These are phyloP conservation scores for Pelargonium cotyledonis DNA, from an alignment of 441 rosid genomes.

Conservation along the genomic window DNA sequence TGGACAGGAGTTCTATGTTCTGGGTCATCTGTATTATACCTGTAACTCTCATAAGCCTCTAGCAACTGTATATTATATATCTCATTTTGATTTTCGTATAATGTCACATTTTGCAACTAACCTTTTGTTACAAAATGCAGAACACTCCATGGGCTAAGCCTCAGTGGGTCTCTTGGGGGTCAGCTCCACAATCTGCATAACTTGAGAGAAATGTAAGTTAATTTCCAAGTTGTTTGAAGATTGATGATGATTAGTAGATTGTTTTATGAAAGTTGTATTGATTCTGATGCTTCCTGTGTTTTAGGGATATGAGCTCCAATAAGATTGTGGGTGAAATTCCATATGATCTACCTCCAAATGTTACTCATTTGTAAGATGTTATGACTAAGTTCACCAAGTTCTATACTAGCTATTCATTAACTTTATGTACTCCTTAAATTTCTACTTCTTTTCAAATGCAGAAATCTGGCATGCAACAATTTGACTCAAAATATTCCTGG, in stretches of 20 bases:
- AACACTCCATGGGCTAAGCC: constrained; percentile 51
- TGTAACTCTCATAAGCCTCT: constrained; percentile 37
- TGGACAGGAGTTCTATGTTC: constrained; percentile 9
- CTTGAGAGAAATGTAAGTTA: constrained; percentile 67
- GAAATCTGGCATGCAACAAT: constrained; percentile 74
- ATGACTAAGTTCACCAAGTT: background rate
- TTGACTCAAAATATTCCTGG: constrained; percentile 61
- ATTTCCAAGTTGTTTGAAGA: constrained; percentile 15
- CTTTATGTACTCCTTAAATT: constrained; percentile 4
- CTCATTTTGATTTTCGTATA: background rate
- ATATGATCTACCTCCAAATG: constrained; percentile 64
- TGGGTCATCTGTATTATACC: constrained; percentile 17
- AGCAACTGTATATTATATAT: background rate
- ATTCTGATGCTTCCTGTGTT: constrained; percentile 14
- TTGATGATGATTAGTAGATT: background rate
- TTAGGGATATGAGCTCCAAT: constrained; percentile 82
- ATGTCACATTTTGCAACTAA: background rate
- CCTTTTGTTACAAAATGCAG: constrained; percentile 32
- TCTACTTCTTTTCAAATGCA: constrained; percentile 24
- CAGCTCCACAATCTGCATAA: constrained; percentile 58
- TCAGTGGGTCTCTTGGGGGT: constrained; percentile 63
- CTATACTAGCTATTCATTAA: constrained; percentile 1
- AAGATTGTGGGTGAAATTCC: constrained; percentile 71
- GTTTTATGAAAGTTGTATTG: constrained; percentile 14
- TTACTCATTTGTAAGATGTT: constrained; percentile 70